A percentile compares a stretch with the other conserved stretches of the same genome.
phyloP scores from a whole-genome alignment of 2,329 filamentous ascomycete species.

The Dryadomyces quercivorus region DNA sequence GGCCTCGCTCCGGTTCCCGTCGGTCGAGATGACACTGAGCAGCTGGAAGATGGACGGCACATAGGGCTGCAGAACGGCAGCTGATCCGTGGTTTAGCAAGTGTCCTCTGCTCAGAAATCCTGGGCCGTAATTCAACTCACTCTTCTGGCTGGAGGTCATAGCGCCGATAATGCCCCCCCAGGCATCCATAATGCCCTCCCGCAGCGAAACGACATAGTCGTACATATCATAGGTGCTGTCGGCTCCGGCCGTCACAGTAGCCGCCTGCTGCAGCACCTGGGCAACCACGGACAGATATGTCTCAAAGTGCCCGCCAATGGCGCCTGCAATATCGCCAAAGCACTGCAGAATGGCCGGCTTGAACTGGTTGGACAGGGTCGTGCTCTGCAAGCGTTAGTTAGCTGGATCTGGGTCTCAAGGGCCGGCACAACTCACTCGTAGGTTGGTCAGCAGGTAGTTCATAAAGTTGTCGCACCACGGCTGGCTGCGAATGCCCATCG shows the following conservation, averaged over 20 bases:
- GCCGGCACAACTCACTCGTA: conserved; percentile 66
- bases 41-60: conserved; percentile 80
- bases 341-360: conserved; percentile 97
- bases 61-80: conserved; percentile 60
- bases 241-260: conserved; percentile 62
- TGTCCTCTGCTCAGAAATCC: not conserved
- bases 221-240: conserved; percentile 91
- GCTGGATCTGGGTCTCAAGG: too few species aligned
- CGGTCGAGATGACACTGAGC: conserved; percentile 66
- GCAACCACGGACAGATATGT: conserved; percentile 87
- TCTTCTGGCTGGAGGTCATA: conserved; percentile 73
- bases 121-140: conserved; percentile 30
- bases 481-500: conserved; percentile 78
- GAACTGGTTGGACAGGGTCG: conserved; percentile 84
- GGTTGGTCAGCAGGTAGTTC: conserved; percentile 91
- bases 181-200: conserved; percentile 97
- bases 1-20: conserved; percentile 81
- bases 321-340: conserved; percentile 93
- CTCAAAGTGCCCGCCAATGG: conserved; percentile 85
- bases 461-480: conserved; percentile 96
- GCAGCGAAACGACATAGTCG: conserved; percentile 87
- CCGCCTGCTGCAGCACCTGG: conserved; percentile 86
- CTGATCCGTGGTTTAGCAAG: conserved; percentile 30
- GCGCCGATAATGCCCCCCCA: conserved; percentile 96
- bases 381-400: conserved; percentile 43